phyloP scores from a whole-genome alignment of 2,329 filamentous ascomycete species.

The Alternaria arborescens region DNA sequence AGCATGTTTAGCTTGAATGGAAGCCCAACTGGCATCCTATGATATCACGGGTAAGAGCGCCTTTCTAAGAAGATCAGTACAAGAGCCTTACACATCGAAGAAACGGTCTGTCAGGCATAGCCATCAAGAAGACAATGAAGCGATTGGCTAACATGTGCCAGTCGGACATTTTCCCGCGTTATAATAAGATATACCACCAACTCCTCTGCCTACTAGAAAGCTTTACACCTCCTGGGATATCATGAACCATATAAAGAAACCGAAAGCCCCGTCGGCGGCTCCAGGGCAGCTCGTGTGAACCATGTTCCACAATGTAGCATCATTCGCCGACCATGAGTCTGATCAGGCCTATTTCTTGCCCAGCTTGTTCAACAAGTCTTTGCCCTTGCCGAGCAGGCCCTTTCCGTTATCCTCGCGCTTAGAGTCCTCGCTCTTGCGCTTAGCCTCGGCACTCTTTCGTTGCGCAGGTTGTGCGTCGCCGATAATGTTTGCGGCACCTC shows the following conservation, averaged over 20 bases:
- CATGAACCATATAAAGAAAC: slow-evolving; percentile 19
- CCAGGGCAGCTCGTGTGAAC: background rate
- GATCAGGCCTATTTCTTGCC: slow-evolving; percentile 49
- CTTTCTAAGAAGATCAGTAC: background rate
- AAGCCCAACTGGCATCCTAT: background rate
- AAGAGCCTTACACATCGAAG: background rate
- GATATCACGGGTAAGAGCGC: background rate
- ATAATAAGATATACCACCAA: slow-evolving; percentile 10
- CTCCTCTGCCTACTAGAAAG: slow-evolving; percentile 11
- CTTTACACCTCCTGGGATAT: slow-evolving; percentile 26
- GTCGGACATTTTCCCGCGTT: background rate
- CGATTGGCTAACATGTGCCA: background rate
- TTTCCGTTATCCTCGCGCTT: slow-evolving; percentile 27
- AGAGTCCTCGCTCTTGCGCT: slow-evolving; percentile 34
- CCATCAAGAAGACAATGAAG: background rate
- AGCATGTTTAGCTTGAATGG: background rate
- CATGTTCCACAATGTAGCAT: background rate
- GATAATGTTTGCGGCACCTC: slow-evolving; percentile 74
- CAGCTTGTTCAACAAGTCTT: slow-evolving; percentile 58
- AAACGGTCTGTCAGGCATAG: background rate
- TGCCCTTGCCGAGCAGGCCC: slow-evolving; percentile 62
- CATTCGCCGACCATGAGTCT: background rate
- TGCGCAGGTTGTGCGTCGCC: slow-evolving; percentile 46
- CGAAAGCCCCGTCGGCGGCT: slow-evolving; percentile 6
- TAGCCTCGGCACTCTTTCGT: slow-evolving; percentile 44